Percentiles rank a stretch among this genome's conserved stretches.
Evolutionary conservation across 768 basidiomycete species (phyloP).

Genomic region (Trametes cingulata): DNA sequence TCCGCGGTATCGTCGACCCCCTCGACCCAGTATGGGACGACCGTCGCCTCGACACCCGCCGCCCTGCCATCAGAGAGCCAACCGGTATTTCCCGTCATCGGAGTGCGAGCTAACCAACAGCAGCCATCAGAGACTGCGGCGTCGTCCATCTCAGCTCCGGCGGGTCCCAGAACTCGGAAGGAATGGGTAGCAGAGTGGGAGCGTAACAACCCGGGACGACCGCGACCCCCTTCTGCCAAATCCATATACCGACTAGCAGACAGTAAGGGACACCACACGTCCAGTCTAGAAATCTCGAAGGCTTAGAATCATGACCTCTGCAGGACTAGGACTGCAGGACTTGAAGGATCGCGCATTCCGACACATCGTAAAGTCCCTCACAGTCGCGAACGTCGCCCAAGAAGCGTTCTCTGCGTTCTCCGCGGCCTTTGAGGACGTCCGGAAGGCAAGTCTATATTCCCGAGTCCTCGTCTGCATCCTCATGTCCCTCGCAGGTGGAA

Average conservation of each 20-base stretch:
- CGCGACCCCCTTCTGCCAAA: slow-evolving; percentile 81
- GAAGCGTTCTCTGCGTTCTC: slow-evolving; percentile 88
- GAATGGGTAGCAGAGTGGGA: slow-evolving; percentile 81
- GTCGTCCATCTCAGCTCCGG: neutral
- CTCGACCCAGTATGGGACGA: slow-evolving; percentile 3
- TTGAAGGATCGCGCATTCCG: slow-evolving; percentile 73
- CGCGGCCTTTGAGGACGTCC: slow-evolving; percentile 76
- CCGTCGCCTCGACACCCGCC: slow-evolving; percentile 14
- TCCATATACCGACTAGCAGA: slow-evolving; percentile 84
- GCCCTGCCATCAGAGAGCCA: slow-evolving; percentile 38
- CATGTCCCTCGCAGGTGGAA: slow-evolving; percentile 46
- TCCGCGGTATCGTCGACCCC: slow-evolving; percentile 27
- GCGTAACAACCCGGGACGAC: slow-evolving; percentile 54
- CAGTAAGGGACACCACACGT: slow-evolving; percentile 45
- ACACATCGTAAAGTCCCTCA: slow-evolving; percentile 76
- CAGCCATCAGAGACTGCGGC: slow-evolving; percentile 21
- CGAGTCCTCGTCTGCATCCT: neutral
- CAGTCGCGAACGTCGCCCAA: slow-evolving; percentile 77
- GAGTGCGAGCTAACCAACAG: slow-evolving; percentile 16
- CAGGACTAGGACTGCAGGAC: slow-evolving; percentile 72
- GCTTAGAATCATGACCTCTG: neutral
- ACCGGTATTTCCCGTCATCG: slow-evolving; percentile 26
- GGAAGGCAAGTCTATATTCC: slow-evolving; percentile 53
- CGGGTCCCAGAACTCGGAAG: slow-evolving; percentile 41
- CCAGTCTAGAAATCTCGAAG: neutral